Conservation (phyloP, 345 rosid species). For the Acer yangbiense region DNA sequence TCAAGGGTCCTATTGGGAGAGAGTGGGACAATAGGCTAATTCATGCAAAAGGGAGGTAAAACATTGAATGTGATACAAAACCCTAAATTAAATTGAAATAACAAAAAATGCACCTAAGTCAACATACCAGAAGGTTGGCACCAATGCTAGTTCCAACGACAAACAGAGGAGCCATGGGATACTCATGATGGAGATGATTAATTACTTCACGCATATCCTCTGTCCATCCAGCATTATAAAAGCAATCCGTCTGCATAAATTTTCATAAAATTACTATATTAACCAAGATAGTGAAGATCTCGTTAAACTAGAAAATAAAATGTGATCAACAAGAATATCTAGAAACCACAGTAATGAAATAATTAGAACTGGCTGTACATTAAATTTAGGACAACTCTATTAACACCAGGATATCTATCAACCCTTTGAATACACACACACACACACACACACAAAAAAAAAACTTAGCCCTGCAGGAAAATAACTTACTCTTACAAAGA, state of each 20-base stretch:
- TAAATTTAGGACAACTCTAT: background rate
- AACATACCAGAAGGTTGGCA: constrained; percentile 78
- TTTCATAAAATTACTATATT: background rate
- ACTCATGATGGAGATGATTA: constrained; percentile 55
- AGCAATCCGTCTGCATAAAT: constrained; percentile 76
- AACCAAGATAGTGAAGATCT: background rate
- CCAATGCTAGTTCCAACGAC: constrained; percentile 94
- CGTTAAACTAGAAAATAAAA: background rate
- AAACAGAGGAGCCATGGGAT: constrained; percentile 85
- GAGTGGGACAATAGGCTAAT: background rate
- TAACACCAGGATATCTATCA: background rate
- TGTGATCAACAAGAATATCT: background rate
- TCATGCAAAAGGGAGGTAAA: background rate
- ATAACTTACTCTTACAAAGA: background rate
- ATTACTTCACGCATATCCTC: constrained; percentile 66
- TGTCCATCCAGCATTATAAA: constrained; percentile 95
- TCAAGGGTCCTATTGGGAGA: background rate
- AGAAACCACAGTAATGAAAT: background rate
- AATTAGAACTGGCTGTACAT: background rate
- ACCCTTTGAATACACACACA: background rate
- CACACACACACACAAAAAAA: too few species aligned
- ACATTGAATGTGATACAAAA: background rate
- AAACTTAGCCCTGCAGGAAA: background rate
- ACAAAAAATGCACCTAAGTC: background rate
- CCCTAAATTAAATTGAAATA: background rate